A percentile compares a stretch with the other conserved stretches of the same genome.
These are phyloP conservation scores for Macadamia tetraphylla DNA, from an alignment of 164 flowering plant species.

Conservation along the genomic window DNA sequence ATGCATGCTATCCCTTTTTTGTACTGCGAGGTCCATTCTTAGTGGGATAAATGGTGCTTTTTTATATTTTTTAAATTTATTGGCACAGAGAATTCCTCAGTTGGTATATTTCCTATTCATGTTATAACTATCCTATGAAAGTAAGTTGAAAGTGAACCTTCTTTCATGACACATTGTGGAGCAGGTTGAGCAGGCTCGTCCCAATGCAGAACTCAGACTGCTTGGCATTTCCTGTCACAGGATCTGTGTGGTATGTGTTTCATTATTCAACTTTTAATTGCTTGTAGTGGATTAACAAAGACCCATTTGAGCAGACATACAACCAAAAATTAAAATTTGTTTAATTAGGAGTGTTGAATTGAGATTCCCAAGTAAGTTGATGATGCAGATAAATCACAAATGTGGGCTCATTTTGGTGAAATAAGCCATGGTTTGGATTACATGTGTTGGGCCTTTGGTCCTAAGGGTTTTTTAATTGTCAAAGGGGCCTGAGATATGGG, in stretches of 20 bases:
- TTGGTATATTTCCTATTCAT: no score
- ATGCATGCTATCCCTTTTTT: background rate
- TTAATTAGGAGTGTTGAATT: background rate
- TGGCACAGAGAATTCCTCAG: background rate
- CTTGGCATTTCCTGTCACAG: slow-evolving; percentile 65
- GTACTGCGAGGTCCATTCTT: background rate
- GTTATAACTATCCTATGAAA: background rate
- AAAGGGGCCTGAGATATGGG: no score
- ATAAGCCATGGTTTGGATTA: no score
- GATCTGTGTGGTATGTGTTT: slow-evolving; percentile 48
- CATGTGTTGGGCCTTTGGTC: no score
- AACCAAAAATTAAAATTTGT: no score
- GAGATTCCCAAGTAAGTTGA: no score
- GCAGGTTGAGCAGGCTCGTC: slow-evolving; percentile 59
- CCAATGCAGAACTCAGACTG: slow-evolving; percentile 53
- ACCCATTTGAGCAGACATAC: background rate
- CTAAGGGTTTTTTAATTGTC: no score
- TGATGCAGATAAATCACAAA: no score
- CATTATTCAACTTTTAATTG: background rate
- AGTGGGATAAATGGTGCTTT: background rate
- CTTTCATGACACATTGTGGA: slow-evolving; percentile 4
- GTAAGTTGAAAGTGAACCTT: background rate
- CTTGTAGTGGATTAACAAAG: background rate
- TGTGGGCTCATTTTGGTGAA: no score
- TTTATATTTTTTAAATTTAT: no score